Evolutionary conservation across 2,329 filamentous ascomycete genomes (phyloP).

Genomic region (Myriangium duriaei): DNA sequence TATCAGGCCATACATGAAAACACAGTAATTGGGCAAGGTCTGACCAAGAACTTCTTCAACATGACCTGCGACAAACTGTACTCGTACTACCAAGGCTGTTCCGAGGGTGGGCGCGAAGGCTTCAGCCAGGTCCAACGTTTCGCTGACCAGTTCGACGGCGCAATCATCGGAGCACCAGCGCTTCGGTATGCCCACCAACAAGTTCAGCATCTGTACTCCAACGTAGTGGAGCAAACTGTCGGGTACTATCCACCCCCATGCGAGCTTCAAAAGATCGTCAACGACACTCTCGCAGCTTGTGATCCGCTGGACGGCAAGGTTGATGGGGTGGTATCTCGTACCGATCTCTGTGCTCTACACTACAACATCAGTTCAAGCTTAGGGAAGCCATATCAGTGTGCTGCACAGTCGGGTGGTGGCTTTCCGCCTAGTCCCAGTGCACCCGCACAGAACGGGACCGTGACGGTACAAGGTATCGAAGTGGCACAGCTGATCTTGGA

Average conservation of each 20-base stretch:
- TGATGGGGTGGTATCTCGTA: conserved; percentile 41
- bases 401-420: conserved; percentile 17
- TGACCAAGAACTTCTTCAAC: conserved; percentile 30
- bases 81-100: conserved; percentile 43
- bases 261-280: conserved; percentile 40
- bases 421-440: conserved; percentile 4
- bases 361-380: conserved; percentile 36
- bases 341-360: conserved; percentile 35
- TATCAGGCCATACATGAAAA: conserved; percentile 43
- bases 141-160: conserved; percentile 36
- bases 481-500: conserved; percentile 26
- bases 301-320: conserved; percentile 42
- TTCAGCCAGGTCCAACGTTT: conserved; percentile 41
- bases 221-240: conserved; percentile 28
- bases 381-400: conserved; percentile 36
- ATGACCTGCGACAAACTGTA: conserved; percentile 24
- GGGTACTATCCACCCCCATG: conserved; percentile 33
- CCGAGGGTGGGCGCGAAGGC: conserved; percentile 39
- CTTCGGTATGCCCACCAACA: conserved; percentile 36
- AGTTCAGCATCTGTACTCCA: conserved; percentile 30
- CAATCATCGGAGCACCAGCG: conserved; percentile 35
- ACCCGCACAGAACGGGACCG: conserved; percentile 23
- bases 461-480: conserved; percentile 20
- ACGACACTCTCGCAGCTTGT: conserved; percentile 42
- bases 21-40: conserved; percentile 34